Evolutionary conservation across 1,284 basidiomycete genomes (phyloP).

Genomic region (Pseudozyma sp.): DNA sequence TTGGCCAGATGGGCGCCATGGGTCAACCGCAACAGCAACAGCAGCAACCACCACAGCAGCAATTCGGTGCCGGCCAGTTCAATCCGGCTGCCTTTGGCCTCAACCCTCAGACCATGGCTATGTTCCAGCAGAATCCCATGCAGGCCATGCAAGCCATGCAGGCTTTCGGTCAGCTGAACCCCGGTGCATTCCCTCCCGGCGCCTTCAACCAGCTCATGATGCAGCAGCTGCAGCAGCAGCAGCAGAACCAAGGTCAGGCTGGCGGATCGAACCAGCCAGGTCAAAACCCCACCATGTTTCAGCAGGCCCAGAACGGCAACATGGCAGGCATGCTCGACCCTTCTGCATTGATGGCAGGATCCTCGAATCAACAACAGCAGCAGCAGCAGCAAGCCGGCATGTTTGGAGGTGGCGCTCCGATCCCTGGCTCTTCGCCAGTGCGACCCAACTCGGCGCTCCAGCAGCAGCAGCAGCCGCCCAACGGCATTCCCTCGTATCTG

Average conservation of each 20-base stretch:
- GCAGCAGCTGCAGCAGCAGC: constrained; percentile 45
- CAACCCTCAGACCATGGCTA: constrained; percentile 43
- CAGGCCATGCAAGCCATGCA: constrained; percentile 54
- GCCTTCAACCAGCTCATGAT: constrained; percentile 46
- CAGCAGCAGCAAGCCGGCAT: constrained; percentile 33
- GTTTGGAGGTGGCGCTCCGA: constrained; percentile 22
- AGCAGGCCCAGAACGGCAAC: constrained; percentile 31
- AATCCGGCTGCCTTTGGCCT: constrained; percentile 39
- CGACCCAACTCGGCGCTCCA: constrained; percentile 39
- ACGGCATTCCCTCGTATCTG: constrained; percentile 47
- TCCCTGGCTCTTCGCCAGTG: constrained; percentile 30
- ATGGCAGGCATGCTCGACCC: constrained; percentile 40
- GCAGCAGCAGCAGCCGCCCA: constrained; percentile 29
- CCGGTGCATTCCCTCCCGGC: constrained; percentile 32
- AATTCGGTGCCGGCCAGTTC: constrained; percentile 28
- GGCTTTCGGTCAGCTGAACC: constrained; percentile 43
- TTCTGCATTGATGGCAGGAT: constrained; percentile 37
- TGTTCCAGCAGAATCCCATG: constrained; percentile 49
- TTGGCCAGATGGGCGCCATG: constrained; percentile 42
- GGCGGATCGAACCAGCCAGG: constrained; percentile 23
- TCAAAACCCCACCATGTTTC: constrained; percentile 31
- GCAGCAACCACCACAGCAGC: constrained; percentile 25
- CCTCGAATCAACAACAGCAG: constrained; percentile 23
- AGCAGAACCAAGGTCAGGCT: constrained; percentile 29
- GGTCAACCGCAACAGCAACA: constrained; percentile 30